Base-by-base conservation (phyloP, 306 rosid species). In the Trichosanthes cucumerina region DNA sequence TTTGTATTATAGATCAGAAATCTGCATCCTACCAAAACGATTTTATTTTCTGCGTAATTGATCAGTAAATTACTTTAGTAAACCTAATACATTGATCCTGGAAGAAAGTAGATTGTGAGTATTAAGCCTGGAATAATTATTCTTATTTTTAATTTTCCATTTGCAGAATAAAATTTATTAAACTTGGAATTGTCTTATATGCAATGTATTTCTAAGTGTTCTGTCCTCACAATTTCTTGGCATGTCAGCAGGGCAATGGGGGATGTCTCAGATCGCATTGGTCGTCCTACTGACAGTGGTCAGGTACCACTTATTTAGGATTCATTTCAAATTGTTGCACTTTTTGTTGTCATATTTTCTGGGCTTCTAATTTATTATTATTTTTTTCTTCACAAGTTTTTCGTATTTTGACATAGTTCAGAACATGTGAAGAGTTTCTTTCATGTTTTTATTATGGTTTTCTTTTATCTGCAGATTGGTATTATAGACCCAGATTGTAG, bases 201-300 rank as follows among this genome's bases (percentile, higher is more conserved):
- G 77, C 9, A 47, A 26, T 33, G 15, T 16, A 31, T 15, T 33
- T 49, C 44, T 31, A 31, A 74, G 44, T 18, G 38, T 28, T 49
- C 4, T 18, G 23, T 18, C 26, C 28, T 73, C 43, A 28, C 28
- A 31, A 33, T 4, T 50, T 71, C 12, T 71, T 72, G 77, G 41
- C 23, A 8, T 26, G 57, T 72, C 77, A 50, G 87, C 79, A 95
- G 99, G 86, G 92, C 99, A 43, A 95, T 95, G 98, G 99, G 99
- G 78, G 99, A 95, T 77, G 98, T 95, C 82, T 95, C 99, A 26
- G 99, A 95, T 82, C 97, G 99, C 73, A 95, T 95, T 54, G 99
- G 99, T 76, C 97, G 99, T 69, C 96, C 99, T 11, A 91, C 98
- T 15, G 99, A 95, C 85, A 91, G 90, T 73, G 98, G 99, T 24